Evolutionary conservation across 305 asterid genomes (phyloP), one percentile per base, ranked within the genome.

Genomic region (Rubia peregrina): DNA sequence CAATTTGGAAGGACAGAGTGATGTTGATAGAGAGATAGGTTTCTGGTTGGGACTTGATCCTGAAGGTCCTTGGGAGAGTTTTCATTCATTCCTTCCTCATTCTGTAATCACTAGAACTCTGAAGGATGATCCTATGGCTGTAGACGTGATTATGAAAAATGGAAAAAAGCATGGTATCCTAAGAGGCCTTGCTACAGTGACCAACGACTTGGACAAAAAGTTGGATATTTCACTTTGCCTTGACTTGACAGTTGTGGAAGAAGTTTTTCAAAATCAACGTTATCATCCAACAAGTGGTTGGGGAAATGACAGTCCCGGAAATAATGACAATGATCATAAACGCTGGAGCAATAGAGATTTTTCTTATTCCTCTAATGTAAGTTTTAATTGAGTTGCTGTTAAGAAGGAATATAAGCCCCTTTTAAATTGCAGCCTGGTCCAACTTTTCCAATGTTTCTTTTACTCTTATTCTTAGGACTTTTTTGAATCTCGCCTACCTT

Each of bases 11-110:
- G 86, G 83, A 74, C 85, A 76, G 55, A 77, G 81, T 74, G 85
- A 77, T 79, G 59, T 75, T 36, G 91, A 83, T 79, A 87, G 78
- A 72, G 98, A 92, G 73, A 80, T 86, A 64, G 97, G 98, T 67
- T 95, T 95, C 82, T 88, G 94, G 93, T 86, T 92, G 80, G 89
- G 95, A 78, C 94, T 92, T 73, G 80, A 85, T 72, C 89, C 88
- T 40, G 85, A 85, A 78, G 98, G 98, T 78, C 88, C 92, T 73
- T 95, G 98, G 98, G 90, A 95, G 83, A 92, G 98, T 83, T 86
- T 90, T 70, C 97, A 97, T 49, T 95, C 98, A 70, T 84, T 87
- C 78, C 92, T 92, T 84, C 98, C 99, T 68, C 76, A 83, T 56
- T 87, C 99, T 71, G 92, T 90, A 75, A 85, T 80, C 78, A 82